Percentiles rank a stretch among this genome's conserved stretches.
Evolutionary conservation across 1,284 basidiomycete genomes (phyloP).

Genomic region (Fomes fomentarius): DNA sequence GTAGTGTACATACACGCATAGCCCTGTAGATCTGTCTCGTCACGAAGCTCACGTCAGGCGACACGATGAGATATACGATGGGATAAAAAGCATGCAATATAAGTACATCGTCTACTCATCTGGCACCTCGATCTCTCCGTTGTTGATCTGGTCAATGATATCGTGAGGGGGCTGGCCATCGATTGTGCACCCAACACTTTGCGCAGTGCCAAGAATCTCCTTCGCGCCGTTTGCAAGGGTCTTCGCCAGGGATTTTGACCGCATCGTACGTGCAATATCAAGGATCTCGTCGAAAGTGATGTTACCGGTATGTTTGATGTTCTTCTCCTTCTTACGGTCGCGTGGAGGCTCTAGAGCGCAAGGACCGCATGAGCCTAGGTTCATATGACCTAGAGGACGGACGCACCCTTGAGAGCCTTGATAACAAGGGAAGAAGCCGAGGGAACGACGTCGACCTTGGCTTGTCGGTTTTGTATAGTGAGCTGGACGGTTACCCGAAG

Average conservation of each 20-base stretch:
- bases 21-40: background rate
- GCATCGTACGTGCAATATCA: conserved; percentile 97
- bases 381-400: background rate
- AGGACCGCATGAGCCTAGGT: background rate
- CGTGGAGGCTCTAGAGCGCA: conserved; percentile 87
- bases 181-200: conserved; percentile 95
- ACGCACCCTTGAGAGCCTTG: conserved; percentile 92
- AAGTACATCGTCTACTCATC: conserved; percentile 65
- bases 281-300: conserved; percentile 94
- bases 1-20: conserved; percentile 5
- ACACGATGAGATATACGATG: conserved; percentile 12
- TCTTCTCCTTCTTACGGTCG: conserved; percentile 99
- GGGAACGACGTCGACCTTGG: conserved; percentile 95
- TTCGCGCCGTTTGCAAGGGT: conserved; percentile 89
- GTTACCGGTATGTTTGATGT: conserved; percentile 98
- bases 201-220: conserved; percentile 94
- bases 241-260: conserved; percentile 94
- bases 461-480: conserved; percentile 99
- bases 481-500: conserved; percentile 99
- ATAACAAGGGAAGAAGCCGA: conserved; percentile 98
- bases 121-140: conserved; percentile 93
- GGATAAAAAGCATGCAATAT: conserved; percentile 23
- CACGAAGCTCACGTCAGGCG: background rate
- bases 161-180: conserved; percentile 95
- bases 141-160: conserved; percentile 95